Percentiles rank a stretch among this genome's conserved stretches.
Evolutionary conservation across 2,329 filamentous ascomycete genomes (phyloP).

Genomic region (Waltergamsia citrina): DNA sequence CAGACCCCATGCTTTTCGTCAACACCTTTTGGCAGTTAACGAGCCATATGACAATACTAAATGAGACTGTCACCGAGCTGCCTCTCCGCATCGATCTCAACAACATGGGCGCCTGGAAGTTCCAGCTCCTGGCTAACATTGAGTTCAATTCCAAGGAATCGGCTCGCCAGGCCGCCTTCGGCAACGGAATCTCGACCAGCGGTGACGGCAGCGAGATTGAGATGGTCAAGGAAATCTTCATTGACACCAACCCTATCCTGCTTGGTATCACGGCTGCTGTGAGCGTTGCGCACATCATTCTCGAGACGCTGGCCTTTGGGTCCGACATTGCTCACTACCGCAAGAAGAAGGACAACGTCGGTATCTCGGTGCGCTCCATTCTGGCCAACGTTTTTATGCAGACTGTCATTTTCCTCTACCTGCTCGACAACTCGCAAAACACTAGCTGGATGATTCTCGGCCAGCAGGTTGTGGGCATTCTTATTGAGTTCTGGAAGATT

Average conservation of each 20-base stretch:
- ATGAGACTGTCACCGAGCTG: slow-evolving; percentile 75
- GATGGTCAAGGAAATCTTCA: slow-evolving; percentile 89
- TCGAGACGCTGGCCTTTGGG: slow-evolving; percentile 94
- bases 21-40: slow-evolving; percentile 98
- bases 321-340: slow-evolving; percentile 97
- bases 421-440: slow-evolving; percentile 94
- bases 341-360: slow-evolving; percentile 99
- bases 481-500: slow-evolving; percentile 79
- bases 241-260: slow-evolving; percentile 90
- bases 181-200: slow-evolving; percentile 60
- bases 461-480: slow-evolving; percentile 73
- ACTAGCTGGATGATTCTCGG: slow-evolving; percentile 99
- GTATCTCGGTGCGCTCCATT: slow-evolving; percentile 92
- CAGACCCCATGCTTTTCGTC: slow-evolving; percentile 72
- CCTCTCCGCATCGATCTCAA: slow-evolving; percentile 77
- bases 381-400: slow-evolving; percentile 98
- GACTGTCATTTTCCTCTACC: slow-evolving; percentile 86
- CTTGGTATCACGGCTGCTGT: slow-evolving; percentile 77
- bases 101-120: slow-evolving; percentile 83
- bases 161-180: slow-evolving; percentile 67
- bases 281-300: slow-evolving; percentile 83
- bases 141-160: slow-evolving; percentile 83
- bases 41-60: slow-evolving; percentile 83
- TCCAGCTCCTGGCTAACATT: slow-evolving; percentile 72
- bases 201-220: slow-evolving; percentile 92